Percentiles rank a stretch among this genome's conserved stretches.
These are phyloP conservation scores for Dothideomycetidae sp. DNA, from an alignment of 2,329 filamentous ascomycete genomes.

Conservation along the genomic window DNA sequence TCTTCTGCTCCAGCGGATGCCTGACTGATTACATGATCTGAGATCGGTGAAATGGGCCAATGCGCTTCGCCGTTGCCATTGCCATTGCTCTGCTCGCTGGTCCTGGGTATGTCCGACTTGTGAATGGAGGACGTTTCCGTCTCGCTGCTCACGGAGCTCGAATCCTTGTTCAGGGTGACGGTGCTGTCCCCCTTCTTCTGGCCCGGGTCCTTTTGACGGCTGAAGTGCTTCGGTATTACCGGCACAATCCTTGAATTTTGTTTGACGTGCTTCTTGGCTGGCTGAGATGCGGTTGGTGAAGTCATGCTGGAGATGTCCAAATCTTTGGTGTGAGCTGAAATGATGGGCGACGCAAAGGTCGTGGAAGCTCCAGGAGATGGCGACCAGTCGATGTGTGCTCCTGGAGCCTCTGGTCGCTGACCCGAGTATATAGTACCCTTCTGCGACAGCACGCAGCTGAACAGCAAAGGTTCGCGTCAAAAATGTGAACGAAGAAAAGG, in stretches of 20 bases:
- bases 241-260: constrained; percentile 7
- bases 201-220: constrained; percentile 1
- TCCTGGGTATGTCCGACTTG: background rate
- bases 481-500: background rate
- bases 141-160: background rate
- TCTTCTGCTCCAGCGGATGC: background rate
- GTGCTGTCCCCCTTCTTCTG: background rate
- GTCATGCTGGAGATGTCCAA: background rate
- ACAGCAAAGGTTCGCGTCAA: too few relatives aligned
- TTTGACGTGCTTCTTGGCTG: constrained; percentile 4
- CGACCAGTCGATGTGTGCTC: constrained; percentile 1
- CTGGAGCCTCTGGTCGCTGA: constrained; percentile 6
- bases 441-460: background rate
- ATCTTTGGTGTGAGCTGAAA: background rate
- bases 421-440: background rate
- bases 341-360: background rate
- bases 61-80: background rate
- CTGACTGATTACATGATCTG: background rate
- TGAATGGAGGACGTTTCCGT: background rate
- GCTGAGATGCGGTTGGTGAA: too few relatives aligned
- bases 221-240: constrained; percentile 5
- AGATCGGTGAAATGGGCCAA: background rate
- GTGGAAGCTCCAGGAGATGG: constrained; percentile 9
- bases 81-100: background rate
- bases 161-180: background rate